Evolutionary conservation across 2,329 filamentous ascomycete species (phyloP).

Genomic region (Xylariaceae sp.): DNA sequence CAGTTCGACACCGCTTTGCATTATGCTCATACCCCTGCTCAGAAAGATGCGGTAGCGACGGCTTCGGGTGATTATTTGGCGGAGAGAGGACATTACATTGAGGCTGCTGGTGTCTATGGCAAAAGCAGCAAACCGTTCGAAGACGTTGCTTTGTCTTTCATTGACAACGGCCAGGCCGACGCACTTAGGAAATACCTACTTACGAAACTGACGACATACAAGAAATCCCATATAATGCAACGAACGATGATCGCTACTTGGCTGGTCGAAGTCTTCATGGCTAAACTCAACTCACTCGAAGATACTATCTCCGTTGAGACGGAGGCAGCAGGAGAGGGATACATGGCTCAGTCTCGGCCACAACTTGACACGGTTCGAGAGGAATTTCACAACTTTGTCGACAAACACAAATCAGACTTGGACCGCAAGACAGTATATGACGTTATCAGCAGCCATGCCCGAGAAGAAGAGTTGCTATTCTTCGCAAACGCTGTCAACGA

Average conservation of each 20-base stretch:
- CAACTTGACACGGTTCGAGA: conserved; percentile 64
- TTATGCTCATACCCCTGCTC: conserved; percentile 71
- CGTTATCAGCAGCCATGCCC: conserved; percentile 88
- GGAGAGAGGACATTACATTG: conserved; percentile 71
- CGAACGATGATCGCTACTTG: conserved; percentile 91
- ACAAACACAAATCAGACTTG: conserved; percentile 77
- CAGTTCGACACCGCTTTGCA: conserved; percentile 84
- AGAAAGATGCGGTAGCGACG: conserved; percentile 87
- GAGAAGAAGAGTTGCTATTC: conserved; percentile 86
- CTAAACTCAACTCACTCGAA: conserved; percentile 88
- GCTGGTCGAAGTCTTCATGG: conserved; percentile 96
- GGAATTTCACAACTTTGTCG: conserved; percentile 86
- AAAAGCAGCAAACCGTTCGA: conserved; percentile 97
- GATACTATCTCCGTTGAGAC: conserved; percentile 89
- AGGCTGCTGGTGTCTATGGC: conserved; percentile 86
- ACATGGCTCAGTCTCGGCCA: conserved; percentile 63
- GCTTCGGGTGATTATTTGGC: conserved; percentile 87
- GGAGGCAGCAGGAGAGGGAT: conserved; percentile 67
- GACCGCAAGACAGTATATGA: conserved; percentile 92
- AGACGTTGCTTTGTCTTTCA: conserved; percentile 84
- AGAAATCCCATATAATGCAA: conserved; percentile 84
- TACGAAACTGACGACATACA: conserved; percentile 74
- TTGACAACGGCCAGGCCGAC: conserved; percentile 85
- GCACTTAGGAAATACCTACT: conserved; percentile 84
- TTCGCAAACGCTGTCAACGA: conserved; percentile 87